These are phyloP conservation scores for Septoria petroselini DNA, from an alignment of 2,329 filamentous ascomycete genomes.

Conservation along the genomic window DNA sequence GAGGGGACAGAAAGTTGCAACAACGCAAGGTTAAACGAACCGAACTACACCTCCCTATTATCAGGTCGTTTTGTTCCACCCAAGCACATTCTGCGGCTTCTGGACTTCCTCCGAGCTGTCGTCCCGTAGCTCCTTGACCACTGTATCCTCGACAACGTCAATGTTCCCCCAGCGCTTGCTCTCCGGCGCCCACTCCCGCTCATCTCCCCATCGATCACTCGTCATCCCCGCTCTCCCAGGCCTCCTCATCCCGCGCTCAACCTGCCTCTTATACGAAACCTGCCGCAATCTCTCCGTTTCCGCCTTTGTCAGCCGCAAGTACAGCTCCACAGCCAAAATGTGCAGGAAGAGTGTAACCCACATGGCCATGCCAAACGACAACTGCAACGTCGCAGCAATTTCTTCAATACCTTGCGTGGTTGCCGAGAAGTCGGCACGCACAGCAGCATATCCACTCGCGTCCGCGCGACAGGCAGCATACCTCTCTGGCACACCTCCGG, in stretches of 20 bases:
- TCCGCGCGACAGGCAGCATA: slow-evolving; percentile 50
- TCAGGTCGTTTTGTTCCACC: too few species aligned
- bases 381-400: slow-evolving; percentile 46
- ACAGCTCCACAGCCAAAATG: slow-evolving; percentile 41
- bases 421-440: slow-evolving; percentile 32
- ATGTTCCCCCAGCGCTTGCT: not conserved
- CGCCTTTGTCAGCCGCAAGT: slow-evolving; percentile 53
- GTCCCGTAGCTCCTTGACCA: too few species aligned
- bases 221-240: slow-evolving; percentile 51
- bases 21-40: too few species aligned
- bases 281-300: slow-evolving; percentile 54
- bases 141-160: too few species aligned
- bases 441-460: slow-evolving; percentile 37
- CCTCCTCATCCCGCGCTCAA: slow-evolving; percentile 53
- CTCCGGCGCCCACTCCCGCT: slow-evolving; percentile 11
- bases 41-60: too few species aligned
- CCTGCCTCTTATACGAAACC: slow-evolving; percentile 56
- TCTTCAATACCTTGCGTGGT: slow-evolving; percentile 25
- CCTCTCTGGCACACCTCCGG: slow-evolving; percentile 21
- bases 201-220: slow-evolving; percentile 38
- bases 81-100: slow-evolving; percentile 12
- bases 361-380: slow-evolving; percentile 52
- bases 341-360: slow-evolving; percentile 57
- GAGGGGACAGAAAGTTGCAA: too few species aligned
- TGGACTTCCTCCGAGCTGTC: not conserved